Evolutionary conservation across 306 rosid genomes (phyloP).

Genomic region (Rosa multiflora): DNA sequence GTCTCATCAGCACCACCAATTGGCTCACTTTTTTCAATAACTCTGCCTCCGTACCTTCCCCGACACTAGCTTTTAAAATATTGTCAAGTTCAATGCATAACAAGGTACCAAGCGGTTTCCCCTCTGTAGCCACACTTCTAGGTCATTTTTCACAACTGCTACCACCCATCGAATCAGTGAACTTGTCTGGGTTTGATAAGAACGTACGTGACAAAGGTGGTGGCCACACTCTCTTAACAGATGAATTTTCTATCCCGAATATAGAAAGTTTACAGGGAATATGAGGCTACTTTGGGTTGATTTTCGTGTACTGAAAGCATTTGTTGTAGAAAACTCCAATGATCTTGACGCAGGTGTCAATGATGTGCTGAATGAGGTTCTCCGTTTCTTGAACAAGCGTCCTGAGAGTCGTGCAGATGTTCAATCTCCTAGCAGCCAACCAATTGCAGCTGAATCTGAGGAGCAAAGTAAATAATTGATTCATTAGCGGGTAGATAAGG

Average conservation of each 20-base stretch:
- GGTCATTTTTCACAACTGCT: too few species aligned
- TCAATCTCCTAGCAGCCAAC: conserved; percentile 5
- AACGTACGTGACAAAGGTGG: too few species aligned
- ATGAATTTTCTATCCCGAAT: too few species aligned
- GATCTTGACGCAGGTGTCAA: conserved; percentile 70
- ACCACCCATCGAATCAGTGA: too few species aligned
- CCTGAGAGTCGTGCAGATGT: conserved; percentile 20
- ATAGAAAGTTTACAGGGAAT: too few species aligned
- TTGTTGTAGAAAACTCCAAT: conserved; percentile 71
- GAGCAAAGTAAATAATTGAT: conserved; percentile 24
- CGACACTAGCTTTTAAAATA: conserved; percentile 50
- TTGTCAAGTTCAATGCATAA: conserved; percentile 42
- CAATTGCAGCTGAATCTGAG: conserved; percentile 39
- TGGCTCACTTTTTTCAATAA: conserved; percentile 35
- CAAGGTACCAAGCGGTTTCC: conserved; percentile 47
- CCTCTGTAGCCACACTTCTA: conserved; percentile 34
- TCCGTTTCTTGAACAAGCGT: conserved; percentile 43
- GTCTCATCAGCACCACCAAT: conserved; percentile 38
- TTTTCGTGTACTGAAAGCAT: conserved; percentile 70
- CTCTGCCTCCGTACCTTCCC: conserved; percentile 40
- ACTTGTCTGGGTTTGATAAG: too few species aligned
- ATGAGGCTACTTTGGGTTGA: conserved; percentile 41
- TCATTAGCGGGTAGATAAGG: conserved; percentile 22
- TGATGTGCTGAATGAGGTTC: conserved; percentile 55
- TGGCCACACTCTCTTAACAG: too few species aligned